Conservation (phyloP, 1,139 yeast genomes). For the Candida glucosophila region DNA sequence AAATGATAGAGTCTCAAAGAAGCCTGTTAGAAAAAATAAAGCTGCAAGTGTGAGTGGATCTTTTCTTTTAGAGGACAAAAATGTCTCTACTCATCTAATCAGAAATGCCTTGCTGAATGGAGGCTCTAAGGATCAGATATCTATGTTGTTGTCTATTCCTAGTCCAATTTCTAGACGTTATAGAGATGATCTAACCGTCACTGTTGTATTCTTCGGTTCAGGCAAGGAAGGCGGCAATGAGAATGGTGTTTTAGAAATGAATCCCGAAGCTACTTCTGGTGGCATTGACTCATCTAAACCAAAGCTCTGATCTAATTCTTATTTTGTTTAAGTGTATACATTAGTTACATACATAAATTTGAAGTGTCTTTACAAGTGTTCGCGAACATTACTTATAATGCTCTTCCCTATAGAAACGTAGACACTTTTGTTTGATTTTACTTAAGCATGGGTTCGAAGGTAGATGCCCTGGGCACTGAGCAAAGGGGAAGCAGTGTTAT, state of each 20-base stretch:
- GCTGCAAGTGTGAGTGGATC: slow-evolving; percentile 26
- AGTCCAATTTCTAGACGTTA: slow-evolving; percentile 85
- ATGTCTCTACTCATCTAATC: slow-evolving; percentile 86
- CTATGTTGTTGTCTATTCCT: slow-evolving; percentile 88
- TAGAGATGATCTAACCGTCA: slow-evolving; percentile 92
- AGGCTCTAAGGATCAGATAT: slow-evolving; percentile 77
- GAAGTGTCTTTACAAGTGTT: too few species aligned
- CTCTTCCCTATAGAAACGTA: too few species aligned
- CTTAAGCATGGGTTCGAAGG: too few species aligned
- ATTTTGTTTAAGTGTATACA: too few species aligned
- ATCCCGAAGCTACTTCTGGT: slow-evolving; percentile 51
- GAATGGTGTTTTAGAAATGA: slow-evolving; percentile 44
- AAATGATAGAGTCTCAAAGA: slow-evolving; percentile 40
- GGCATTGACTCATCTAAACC: slow-evolving; percentile 42
- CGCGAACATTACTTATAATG: too few species aligned
- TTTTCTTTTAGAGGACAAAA: slow-evolving; percentile 65
- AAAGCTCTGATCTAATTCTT: too few species aligned
- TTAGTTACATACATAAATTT: too few species aligned
- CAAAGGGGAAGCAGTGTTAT: too few species aligned
- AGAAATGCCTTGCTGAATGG: slow-evolving; percentile 90
- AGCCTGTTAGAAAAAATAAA: slow-evolving; percentile 35
- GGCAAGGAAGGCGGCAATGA: slow-evolving; percentile 34
- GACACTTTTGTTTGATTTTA: too few species aligned
- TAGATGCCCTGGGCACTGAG: too few species aligned
- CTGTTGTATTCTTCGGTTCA: slow-evolving; percentile 85